Base-by-base conservation (phyloP, 805 yeast genomes). In the Geotrichum ghanense region DNA sequence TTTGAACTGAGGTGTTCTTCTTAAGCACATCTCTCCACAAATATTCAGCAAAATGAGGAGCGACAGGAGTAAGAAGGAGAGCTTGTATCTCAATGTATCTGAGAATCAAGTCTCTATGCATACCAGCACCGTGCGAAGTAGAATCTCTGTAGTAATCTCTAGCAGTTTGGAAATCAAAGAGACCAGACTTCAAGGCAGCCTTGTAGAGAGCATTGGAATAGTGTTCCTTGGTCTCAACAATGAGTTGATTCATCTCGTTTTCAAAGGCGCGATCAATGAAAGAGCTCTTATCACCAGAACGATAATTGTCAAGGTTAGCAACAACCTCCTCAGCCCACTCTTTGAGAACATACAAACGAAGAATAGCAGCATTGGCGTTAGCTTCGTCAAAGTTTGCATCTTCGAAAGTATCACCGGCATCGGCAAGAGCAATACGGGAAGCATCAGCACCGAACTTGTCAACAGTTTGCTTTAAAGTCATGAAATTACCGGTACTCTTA, bases 371-470 rank as follows among this genome's bases (percentile, higher is more conserved):
- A 61, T 92, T 92, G 47, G 98, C 98, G 61, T 81, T 89, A 50
- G 87, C 71, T 70, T 92, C 98, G 60, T 92, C 98, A 61, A 92
- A 85, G 72, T 92, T 92, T 45, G 98, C 98, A 67, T 92, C 98
- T 70, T 92, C 98, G 55, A 88, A 79, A 40, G 92, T 73, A 64
- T 92, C 98, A 72, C 98, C 98, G 45, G 97, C 96, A 71, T 92
- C 98, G 42, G 97, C 98, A 54, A 92, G 72, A 3, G 98, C 97
- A 64, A 92, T 85, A 74, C 98, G 83, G 9, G 95, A 73, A 39
- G 97, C 97, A 66, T 92, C 98, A 45, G 97, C 95, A 66, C 98
- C 98, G 56, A 81, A 92, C 68, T 92, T 92, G 57, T 78, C 74
- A 50, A 81, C 81, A 63, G 83, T 76, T 65, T 92, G 87, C 57